Conservation (phyloP, 495 filamentous ascomycete genomes). For the Penicillium cinerascens region DNA sequence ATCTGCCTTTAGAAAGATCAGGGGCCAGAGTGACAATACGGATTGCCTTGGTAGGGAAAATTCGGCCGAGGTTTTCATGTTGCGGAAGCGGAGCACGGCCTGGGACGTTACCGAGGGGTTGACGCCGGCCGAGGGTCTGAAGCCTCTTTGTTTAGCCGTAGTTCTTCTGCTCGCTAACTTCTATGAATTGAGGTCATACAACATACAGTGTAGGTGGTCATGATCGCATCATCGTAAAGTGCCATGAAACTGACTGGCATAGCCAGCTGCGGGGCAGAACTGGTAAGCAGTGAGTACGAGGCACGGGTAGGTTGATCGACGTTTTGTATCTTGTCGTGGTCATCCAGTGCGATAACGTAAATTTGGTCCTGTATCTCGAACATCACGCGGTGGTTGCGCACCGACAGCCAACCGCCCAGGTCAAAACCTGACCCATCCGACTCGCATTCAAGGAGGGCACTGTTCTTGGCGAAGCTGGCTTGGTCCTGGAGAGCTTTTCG, state of each 20-base stretch:
- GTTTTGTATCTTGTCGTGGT: slow-evolving; percentile 30
- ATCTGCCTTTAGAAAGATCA: slow-evolving; percentile 5
- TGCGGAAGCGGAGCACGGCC: slow-evolving; percentile 8
- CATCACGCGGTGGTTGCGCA: slow-evolving; percentile 41
- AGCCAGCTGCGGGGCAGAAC: slow-evolving; percentile 33
- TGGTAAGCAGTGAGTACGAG: slow-evolving; percentile 36
- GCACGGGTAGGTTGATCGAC: slow-evolving; percentile 20
- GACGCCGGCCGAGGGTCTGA: slow-evolving; percentile 36
- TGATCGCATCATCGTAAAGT: slow-evolving; percentile 37
- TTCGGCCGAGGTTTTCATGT: slow-evolving; percentile 24
- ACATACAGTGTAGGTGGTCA: slow-evolving; percentile 39
- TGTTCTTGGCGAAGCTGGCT: slow-evolving; percentile 16
- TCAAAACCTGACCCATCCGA: slow-evolving; percentile 36
- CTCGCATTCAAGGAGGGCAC: slow-evolving; percentile 35
- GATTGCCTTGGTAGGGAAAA: slow-evolving; percentile 38
- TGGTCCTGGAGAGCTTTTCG: slow-evolving; percentile 31
- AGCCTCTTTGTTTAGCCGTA: slow-evolving; percentile 6
- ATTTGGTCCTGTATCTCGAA: slow-evolving; percentile 40
- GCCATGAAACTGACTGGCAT: slow-evolving; percentile 42
- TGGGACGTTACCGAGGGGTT: slow-evolving; percentile 19
- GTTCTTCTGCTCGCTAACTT: not conserved
- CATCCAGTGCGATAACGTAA: slow-evolving; percentile 36
- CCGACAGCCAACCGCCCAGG: slow-evolving; percentile 38
- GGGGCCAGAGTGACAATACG: slow-evolving; percentile 37
- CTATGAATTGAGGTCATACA: not conserved